Evolutionary conservation across 495 filamentous ascomycete genomes (phyloP), one percentile per base, ranked within the genome.

Genomic region (Aspergillus bertholletiae): DNA sequence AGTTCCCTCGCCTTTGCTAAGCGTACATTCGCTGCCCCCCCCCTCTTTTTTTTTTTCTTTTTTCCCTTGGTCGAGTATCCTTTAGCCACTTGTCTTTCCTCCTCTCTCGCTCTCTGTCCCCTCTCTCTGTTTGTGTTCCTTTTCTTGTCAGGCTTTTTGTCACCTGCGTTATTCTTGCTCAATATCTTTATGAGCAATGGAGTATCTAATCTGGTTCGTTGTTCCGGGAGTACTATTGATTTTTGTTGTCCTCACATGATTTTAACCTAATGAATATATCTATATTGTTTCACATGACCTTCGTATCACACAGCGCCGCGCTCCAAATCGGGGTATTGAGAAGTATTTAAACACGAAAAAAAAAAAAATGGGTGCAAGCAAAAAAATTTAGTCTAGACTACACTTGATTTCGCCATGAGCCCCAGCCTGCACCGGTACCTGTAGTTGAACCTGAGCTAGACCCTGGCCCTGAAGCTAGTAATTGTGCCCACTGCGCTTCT

Each of bases 1-100:
- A 76, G 47, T 79, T 75, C 68, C 75, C 74, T 7, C 63, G 17
- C 67, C 28, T 76, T 78, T 56, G 50, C 43, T 46, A 47, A 17
- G 32, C 20, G 12, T 17, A 17, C 17, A 2, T 18, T 45, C 18
- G 7, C 5, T 43, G 24, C 1, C 18, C 15, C 12, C n/a, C 6
- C 51, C 12, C 30, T 27, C 2, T 41, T 11, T 17, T n/a, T 37
- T 37, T 7, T 4, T 23, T 18, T 27, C 2, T 21, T 51, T 3
- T 28, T 43, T 21, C 32, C 26, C n/a, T n/a, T n/a, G n/a, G n/a
- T n/a, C n/a, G n/a, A n/a, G n/a, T n/a, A n/a, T n/a, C n/a, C n/a
- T n/a, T n/a, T n/a, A n/a, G n/a, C n/a, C n/a, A n/a, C n/a, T n/a
- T n/a, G n/a, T n/a, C n/a, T n/a, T n/a, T n/a, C n/a, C n/a, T n/a